Conservation (phyloP, 1,284 basidiomycete genomes). For the Tilletia setariae region DNA sequence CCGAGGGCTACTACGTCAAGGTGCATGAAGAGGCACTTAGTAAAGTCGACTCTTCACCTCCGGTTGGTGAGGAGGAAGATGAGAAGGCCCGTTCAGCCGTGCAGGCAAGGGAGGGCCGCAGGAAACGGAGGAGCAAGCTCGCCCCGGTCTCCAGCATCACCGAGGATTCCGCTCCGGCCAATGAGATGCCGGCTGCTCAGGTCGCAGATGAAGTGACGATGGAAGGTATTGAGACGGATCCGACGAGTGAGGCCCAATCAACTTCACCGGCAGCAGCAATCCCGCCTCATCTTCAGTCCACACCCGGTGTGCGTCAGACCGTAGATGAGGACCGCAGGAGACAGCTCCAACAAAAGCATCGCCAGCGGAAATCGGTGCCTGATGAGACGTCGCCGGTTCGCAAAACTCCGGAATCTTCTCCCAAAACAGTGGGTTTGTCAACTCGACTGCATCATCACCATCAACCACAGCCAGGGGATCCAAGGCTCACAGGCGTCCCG, state of each 20-base stretch:
- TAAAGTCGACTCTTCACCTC: slow-evolving; percentile 26
- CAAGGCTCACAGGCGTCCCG: neutral
- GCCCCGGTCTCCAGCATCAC: neutral
- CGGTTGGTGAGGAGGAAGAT: slow-evolving; percentile 10
- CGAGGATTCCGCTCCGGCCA: neutral
- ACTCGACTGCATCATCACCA: neutral
- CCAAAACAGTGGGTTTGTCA: neutral
- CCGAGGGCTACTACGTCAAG: slow-evolving; percentile 43
- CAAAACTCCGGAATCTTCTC: neutral
- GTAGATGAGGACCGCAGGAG: neutral
- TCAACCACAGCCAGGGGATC: neutral
- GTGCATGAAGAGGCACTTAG: slow-evolving; percentile 37
- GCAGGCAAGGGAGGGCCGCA: neutral
- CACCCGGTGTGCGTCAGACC: neutral
- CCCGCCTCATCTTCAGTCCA: no score
- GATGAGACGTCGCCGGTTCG: slow-evolving; percentile 1
- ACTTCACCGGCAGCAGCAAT: neutral
- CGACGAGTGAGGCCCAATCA: neutral
- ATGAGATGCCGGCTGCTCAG: neutral
- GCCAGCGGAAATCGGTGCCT: neutral
- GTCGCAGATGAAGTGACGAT: neutral
- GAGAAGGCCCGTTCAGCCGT: neutral
- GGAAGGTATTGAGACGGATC: slow-evolving; percentile 11
- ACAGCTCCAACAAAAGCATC: slow-evolving; percentile 9
- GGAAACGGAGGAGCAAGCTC: slow-evolving; percentile 2